phyloP scores from a whole-genome alignment of 805 yeast genomes.

The Saturnispora silvae region DNA sequence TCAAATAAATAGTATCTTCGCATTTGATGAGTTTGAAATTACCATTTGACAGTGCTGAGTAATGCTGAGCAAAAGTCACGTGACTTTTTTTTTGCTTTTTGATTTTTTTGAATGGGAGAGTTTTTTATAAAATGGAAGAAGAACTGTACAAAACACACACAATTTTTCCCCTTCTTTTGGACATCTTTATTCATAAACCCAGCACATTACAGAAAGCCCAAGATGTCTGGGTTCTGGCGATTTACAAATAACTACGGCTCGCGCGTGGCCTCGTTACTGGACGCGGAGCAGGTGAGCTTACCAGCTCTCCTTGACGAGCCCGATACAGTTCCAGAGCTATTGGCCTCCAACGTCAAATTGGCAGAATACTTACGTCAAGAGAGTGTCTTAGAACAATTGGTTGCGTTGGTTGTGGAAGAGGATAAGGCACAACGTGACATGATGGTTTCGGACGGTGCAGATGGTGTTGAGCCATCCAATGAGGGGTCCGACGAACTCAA shows the following conservation, averaged over 20 bases:
- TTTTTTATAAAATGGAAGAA: too few species aligned
- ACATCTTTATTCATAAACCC: slow-evolving; percentile 18
- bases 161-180: too few species aligned
- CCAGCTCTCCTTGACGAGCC: slow-evolving; percentile 65
- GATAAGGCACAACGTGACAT: slow-evolving; percentile 29
- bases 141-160: too few species aligned
- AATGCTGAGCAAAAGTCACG: too few species aligned
- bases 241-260: slow-evolving; percentile 45
- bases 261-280: slow-evolving; percentile 43
- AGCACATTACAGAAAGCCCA: background rate
- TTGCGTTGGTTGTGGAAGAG: slow-evolving; percentile 52
- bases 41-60: too few species aligned
- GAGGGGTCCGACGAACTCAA: background rate
- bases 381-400: slow-evolving; percentile 55
- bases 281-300: slow-evolving; percentile 34
- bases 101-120: too few species aligned
- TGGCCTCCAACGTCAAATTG: slow-evolving; percentile 63
- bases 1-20: too few species aligned
- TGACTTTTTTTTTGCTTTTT: too few species aligned
- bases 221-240: slow-evolving; percentile 30
- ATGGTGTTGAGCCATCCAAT: background rate
- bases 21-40: too few species aligned
- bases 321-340: slow-evolving; percentile 61
- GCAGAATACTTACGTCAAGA: slow-evolving; percentile 75
- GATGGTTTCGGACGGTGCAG: background rate